Conservation (phyloP, 495 filamentous ascomycete genomes). For the Chaetomium fimeti region DNA sequence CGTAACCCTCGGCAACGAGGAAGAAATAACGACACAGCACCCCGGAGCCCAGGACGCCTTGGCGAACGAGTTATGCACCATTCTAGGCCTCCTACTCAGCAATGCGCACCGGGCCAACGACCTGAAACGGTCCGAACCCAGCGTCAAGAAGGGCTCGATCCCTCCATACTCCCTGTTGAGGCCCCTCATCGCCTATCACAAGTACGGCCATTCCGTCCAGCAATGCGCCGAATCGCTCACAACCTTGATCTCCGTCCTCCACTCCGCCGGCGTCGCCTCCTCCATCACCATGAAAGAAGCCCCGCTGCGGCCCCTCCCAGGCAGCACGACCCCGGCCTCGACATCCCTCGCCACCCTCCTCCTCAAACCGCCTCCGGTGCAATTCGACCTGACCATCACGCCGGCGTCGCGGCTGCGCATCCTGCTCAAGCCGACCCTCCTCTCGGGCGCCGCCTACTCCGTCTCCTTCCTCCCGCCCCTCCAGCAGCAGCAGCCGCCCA, state of each 20-base stretch:
- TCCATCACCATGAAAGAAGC: slow-evolving; percentile 32
- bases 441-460: slow-evolving; percentile 34
- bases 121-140: slow-evolving; percentile 40
- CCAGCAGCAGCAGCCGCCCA: background rate
- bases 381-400: slow-evolving; percentile 45
- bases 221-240: slow-evolving; percentile 23
- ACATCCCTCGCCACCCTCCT: slow-evolving; percentile 26
- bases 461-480: slow-evolving; percentile 35
- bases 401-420: slow-evolving; percentile 37
- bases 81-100: slow-evolving; percentile 63
- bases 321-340: slow-evolving; percentile 12
- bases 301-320: slow-evolving; percentile 17
- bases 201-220: slow-evolving; percentile 53
- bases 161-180: slow-evolving; percentile 62
- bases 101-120: slow-evolving; percentile 66
- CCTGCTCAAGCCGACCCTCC: slow-evolving; percentile 31
- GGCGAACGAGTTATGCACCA: slow-evolving; percentile 59
- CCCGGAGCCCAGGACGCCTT: slow-evolving; percentile 39
- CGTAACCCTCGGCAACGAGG: slow-evolving; percentile 48
- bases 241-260: slow-evolving; percentile 24
- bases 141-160: slow-evolving; percentile 41
- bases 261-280: slow-evolving; percentile 29
- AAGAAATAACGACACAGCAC: slow-evolving; percentile 18
- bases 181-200: slow-evolving; percentile 62
- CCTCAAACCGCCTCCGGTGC: slow-evolving; percentile 29